Percentiles rank a stretch among this genome's conserved stretches.
Conservation (phyloP, 495 filamentous ascomycete genomes). For the Recurvomyces mirabilis region DNA sequence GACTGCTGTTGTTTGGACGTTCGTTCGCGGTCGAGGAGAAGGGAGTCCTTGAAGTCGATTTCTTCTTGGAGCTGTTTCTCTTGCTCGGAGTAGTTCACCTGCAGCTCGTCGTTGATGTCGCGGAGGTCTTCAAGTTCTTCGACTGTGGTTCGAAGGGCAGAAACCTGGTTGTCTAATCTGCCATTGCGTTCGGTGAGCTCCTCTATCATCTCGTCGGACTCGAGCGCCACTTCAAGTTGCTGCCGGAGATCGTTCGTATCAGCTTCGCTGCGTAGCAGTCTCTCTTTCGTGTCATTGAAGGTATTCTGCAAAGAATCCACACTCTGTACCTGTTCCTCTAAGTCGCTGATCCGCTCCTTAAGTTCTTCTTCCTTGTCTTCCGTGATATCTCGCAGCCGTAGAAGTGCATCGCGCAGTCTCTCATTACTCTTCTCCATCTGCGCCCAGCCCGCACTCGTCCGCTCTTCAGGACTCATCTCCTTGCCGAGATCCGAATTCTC, state of each 20-base stretch:
- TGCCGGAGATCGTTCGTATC: conserved; percentile 76
- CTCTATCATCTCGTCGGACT: conserved; percentile 88
- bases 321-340: conserved; percentile 70
- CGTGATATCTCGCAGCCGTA: conserved; percentile 74
- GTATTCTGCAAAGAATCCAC: conserved; percentile 58
- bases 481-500: conserved; percentile 74
- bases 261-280: conserved; percentile 59
- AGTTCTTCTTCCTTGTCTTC: conserved; percentile 76
- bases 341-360: conserved; percentile 59
- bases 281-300: conserved; percentile 57
- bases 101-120: conserved; percentile 87
- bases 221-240: conserved; percentile 78
- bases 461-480: conserved; percentile 81
- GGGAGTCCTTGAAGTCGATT: conserved; percentile 65
- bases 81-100: conserved; percentile 82
- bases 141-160: conserved; percentile 66
- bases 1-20: conserved; percentile 58
- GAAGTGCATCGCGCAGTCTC: conserved; percentile 71
- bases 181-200: conserved; percentile 78
- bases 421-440: conserved; percentile 88
- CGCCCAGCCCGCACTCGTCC: conserved; percentile 72
- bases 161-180: conserved; percentile 66
- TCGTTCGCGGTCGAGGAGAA: conserved; percentile 65
- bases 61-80: conserved; percentile 92
- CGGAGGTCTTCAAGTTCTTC: conserved; percentile 78